Base-by-base conservation (phyloP, 1,139 yeast genomes). In the Dujonia santamariae region DNA sequence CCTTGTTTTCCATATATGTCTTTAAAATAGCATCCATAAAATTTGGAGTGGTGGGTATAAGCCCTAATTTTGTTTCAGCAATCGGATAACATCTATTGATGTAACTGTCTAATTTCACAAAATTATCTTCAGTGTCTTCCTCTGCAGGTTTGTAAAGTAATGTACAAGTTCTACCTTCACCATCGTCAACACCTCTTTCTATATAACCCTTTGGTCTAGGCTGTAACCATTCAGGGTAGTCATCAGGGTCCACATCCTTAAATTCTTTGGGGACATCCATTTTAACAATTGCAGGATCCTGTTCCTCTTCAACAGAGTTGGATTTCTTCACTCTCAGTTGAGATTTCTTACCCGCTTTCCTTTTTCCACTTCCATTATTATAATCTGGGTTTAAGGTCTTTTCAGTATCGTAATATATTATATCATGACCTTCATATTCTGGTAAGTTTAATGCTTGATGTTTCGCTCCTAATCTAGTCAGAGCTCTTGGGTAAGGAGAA, bases 141-240 rank as follows among this genome's bases (percentile, higher is more conserved):
- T 61, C 67, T 4, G 67, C 67, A 26, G 69, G 61, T 44, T 70
- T 72, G 96, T 97, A 92, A 48, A 83, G 59, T 14, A 85, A 56
- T 0, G 80, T 72, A 14, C 78, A 71, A 0, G 96, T 85, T 11
- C 47, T 44, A 0, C 69, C 72, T 15, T 53, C 59, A 0, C 74
- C 74, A 19, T 72, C 78, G 47, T 81, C 88, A 1, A 74, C 78
- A 1, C 97, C 98, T 48, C 98, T 70, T 46, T 87, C 95, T n/a
- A 83, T 61, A 50, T 84, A 86, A 0, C 96, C 95, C 37, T 69
- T 67, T 0, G 96, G 96, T 42, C 82, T 63, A 3, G 81, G 85
- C 49, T 83, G 90, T 27, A 85, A 59, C 95, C 95, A 86, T 0
- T 72, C 72, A 0, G 90, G 90, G 38, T 67, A 76, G 0, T 78